These are phyloP conservation scores for Arabidopsis hybrid DNA, from an alignment of 441 rosid species.

Conservation along the genomic window DNA sequence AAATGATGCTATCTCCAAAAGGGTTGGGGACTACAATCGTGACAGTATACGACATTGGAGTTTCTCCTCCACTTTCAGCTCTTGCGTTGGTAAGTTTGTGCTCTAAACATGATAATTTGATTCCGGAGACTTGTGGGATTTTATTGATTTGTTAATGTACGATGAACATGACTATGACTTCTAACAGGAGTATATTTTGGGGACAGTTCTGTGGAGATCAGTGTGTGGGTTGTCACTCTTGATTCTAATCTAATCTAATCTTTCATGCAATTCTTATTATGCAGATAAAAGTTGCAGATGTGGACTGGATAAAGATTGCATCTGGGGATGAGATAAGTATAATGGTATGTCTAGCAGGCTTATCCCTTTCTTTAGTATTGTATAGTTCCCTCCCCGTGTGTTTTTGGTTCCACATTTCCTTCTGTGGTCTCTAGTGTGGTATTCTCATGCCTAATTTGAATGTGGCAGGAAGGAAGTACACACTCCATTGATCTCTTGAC, in stretches of 20 bases:
- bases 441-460: constrained; percentile 27
- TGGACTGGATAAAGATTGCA: constrained; percentile 92
- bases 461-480: constrained; percentile 79
- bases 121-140: constrained; percentile 10
- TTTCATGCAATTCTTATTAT: constrained; percentile 40
- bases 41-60: constrained; percentile 83
- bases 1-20: constrained; percentile 77
- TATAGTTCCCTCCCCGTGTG: background rate
- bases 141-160: constrained; percentile 22
- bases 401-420: constrained; percentile 27
- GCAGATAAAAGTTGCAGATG: constrained; percentile 93
- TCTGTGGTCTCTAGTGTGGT: constrained; percentile 30
- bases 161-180: constrained; percentile 19
- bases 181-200: background rate
- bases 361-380: constrained; percentile 21
- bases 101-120: constrained; percentile 8
- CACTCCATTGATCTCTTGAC: constrained; percentile 67
- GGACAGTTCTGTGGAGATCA: constrained; percentile 15
- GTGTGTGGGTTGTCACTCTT: constrained; percentile 10
- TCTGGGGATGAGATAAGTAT: constrained; percentile 84
- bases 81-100: constrained; percentile 71
- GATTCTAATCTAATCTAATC: constrained; percentile 1
- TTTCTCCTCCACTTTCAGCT: constrained; percentile 75
- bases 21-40: constrained; percentile 86
- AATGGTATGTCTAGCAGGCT: constrained; percentile 60